A percentile compares a stretch with the other conserved stretches of the same genome.
These are phyloP conservation scores for Closterium sp. DNA, from an alignment of 139 green algal genomes.

Conservation along the genomic window DNA sequence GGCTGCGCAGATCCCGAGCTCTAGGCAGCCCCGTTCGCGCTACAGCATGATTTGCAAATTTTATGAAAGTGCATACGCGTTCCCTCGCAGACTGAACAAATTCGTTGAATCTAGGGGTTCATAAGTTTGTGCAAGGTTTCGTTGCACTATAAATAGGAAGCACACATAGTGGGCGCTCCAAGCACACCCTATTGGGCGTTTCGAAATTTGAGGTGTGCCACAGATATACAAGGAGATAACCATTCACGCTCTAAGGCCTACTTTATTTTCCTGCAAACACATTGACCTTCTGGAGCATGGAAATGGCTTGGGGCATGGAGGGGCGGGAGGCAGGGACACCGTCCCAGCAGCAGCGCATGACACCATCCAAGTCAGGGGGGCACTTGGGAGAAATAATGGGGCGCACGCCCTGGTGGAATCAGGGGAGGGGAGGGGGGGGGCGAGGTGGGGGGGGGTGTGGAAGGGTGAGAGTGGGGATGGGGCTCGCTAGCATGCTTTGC, in stretches of 20 bases:
- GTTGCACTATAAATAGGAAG: too few relatives aligned
- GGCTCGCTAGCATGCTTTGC: background rate
- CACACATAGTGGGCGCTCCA: too few relatives aligned
- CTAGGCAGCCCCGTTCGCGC: too few relatives aligned
- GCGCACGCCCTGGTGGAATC: conserved; percentile 6
- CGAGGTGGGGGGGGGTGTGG: too few relatives aligned
- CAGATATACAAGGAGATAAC: background rate
- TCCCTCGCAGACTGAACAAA: too few relatives aligned
- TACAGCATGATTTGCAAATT: background rate
- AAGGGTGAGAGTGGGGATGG: background rate
- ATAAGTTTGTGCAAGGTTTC: too few relatives aligned
- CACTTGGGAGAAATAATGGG: conserved; percentile 12
- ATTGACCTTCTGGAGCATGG: conserved; percentile 4
- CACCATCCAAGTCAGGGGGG: conserved; percentile 4
- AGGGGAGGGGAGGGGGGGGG: too few relatives aligned
- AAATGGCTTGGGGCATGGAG: background rate
- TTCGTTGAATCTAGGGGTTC: too few relatives aligned
- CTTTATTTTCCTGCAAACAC: background rate
- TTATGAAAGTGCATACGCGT: too few relatives aligned
- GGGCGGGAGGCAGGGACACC: background rate
- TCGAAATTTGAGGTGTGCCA: background rate
- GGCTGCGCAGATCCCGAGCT: background rate
- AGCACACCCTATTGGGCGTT: background rate
- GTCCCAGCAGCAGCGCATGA: conserved; percentile 41
- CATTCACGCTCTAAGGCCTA: background rate